A percentile compares a stretch with the other conserved stretches of the same genome.
Evolutionary conservation across 1,284 basidiomycete species (phyloP).

Genomic region (Pascua sp.): DNA sequence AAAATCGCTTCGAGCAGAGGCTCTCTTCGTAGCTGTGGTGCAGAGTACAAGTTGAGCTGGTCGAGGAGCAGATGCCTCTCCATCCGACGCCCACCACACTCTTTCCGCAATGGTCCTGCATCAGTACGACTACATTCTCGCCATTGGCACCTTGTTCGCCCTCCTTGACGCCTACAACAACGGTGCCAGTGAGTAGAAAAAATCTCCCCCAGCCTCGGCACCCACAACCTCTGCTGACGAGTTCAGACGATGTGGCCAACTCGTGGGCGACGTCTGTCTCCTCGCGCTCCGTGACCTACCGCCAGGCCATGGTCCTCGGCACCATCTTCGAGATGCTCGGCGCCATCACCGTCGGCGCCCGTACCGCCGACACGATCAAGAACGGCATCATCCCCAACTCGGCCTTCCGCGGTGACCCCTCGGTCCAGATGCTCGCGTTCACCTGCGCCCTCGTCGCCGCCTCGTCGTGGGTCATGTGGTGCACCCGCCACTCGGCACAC

Average conservation of each 20-base stretch:
- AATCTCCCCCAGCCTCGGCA: too few species aligned
- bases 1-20: too few species aligned
- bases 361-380: conserved; percentile 53
- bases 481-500: conserved; percentile 49
- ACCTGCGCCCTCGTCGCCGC: conserved; percentile 49
- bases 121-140: conserved; percentile 52
- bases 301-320: conserved; percentile 52
- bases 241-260: conserved; percentile 48
- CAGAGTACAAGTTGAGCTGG: too few species aligned
- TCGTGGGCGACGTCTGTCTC: conserved; percentile 54
- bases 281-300: conserved; percentile 51
- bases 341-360: conserved; percentile 51
- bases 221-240: neutral
- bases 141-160: conserved; percentile 51
- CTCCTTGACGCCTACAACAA: conserved; percentile 54
- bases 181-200: conserved; percentile 35
- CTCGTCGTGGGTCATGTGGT: conserved; percentile 51
- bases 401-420: conserved; percentile 50
- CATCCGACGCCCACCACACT: too few species aligned
- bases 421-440: conserved; percentile 54
- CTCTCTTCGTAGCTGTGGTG: too few species aligned
- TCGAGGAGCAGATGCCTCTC: too few species aligned
- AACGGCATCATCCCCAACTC: conserved; percentile 51
- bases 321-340: conserved; percentile 53
- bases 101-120: conserved; percentile 18